Conservation (phyloP, 345 rosid genomes). For the Aquilaria yunnanensis region DNA sequence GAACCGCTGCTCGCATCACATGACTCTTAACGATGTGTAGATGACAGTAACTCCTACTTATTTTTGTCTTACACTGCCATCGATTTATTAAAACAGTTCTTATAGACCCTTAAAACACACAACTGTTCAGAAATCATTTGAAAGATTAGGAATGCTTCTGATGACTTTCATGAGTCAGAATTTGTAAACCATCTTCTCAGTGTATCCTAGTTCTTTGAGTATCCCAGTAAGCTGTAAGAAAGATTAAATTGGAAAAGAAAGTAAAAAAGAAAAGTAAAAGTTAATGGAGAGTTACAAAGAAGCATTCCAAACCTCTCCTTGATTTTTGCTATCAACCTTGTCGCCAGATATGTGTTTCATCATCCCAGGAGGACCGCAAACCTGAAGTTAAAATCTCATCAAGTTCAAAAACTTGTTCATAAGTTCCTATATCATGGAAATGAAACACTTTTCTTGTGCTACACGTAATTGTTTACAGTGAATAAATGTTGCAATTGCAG, state of each 20-base stretch:
- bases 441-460: too few relatives aligned
- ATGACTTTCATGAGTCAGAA: conserved; percentile 33
- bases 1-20: too few relatives aligned
- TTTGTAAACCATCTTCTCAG: conserved; percentile 92
- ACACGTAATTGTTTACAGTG: too few relatives aligned
- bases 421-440: too few relatives aligned
- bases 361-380: conserved; percentile 97
- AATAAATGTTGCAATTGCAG: too few relatives aligned
- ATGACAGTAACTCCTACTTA: neutral
- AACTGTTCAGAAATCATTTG: too few relatives aligned
- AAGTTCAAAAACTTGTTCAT: too few relatives aligned
- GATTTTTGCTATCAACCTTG: conserved; percentile 79
- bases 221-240: conserved; percentile 65
- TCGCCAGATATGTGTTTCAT: conserved; percentile 88
- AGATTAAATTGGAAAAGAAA: neutral
- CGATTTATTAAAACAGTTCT: neutral
- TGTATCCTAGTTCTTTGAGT: conserved; percentile 81
- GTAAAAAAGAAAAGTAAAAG: conserved; percentile 1
- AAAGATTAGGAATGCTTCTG: neutral
- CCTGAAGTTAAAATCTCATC: conserved; percentile 30
- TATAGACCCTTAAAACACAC: neutral
- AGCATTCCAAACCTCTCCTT: conserved; percentile 71
- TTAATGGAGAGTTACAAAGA: neutral
- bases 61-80: neutral
- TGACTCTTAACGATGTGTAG: too few relatives aligned